These are phyloP conservation scores for Grosmannia serpens DNA, from an alignment of 2,329 filamentous ascomycete genomes.

Conservation along the genomic window DNA sequence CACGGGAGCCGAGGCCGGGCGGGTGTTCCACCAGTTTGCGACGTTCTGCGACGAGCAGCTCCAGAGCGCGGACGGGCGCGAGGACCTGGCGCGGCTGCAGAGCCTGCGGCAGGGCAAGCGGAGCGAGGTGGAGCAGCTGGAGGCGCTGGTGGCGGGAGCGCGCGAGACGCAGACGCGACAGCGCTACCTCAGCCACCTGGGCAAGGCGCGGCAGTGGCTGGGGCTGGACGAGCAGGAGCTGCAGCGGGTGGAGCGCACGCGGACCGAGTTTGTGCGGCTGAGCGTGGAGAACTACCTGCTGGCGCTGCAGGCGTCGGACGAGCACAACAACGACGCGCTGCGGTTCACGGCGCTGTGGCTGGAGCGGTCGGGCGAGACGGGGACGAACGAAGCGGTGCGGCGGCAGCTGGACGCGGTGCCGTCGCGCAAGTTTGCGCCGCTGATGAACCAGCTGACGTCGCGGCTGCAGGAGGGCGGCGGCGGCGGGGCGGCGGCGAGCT, in stretches of 20 bases:
- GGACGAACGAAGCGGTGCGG: conserved; percentile 66
- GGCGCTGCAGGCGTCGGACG: conserved; percentile 72
- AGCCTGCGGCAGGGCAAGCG: conserved; percentile 70
- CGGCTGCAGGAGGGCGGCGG: conserved; percentile 61
- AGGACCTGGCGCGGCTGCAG: conserved; percentile 73
- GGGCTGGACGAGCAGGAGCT: conserved; percentile 85
- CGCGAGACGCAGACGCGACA: conserved; percentile 41
- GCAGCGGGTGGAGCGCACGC: conserved; percentile 61
- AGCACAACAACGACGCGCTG: conserved; percentile 78
- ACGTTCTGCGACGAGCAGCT: conserved; percentile 91
- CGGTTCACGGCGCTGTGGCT: conserved; percentile 93
- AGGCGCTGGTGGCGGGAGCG: conserved; percentile 42
- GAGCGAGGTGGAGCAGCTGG: conserved; percentile 66
- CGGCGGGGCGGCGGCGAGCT: conserved; percentile 33
- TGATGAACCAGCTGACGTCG: conserved; percentile 97
- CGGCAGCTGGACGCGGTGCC: conserved; percentile 63
- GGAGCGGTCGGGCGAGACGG: conserved; percentile 64
- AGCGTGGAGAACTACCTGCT: conserved; percentile 90
- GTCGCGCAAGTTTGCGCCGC: conserved; percentile 78
- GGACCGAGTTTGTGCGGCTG: conserved; percentile 73
- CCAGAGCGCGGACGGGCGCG: conserved; percentile 70
- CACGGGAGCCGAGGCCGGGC: conserved; percentile 63
- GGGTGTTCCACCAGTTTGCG: conserved; percentile 91
- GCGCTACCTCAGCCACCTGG: conserved; percentile 47
- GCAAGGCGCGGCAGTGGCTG: conserved; percentile 76